Conservation (phyloP, 345 rosid genomes). For the Eutrema yunnanense region DNA sequence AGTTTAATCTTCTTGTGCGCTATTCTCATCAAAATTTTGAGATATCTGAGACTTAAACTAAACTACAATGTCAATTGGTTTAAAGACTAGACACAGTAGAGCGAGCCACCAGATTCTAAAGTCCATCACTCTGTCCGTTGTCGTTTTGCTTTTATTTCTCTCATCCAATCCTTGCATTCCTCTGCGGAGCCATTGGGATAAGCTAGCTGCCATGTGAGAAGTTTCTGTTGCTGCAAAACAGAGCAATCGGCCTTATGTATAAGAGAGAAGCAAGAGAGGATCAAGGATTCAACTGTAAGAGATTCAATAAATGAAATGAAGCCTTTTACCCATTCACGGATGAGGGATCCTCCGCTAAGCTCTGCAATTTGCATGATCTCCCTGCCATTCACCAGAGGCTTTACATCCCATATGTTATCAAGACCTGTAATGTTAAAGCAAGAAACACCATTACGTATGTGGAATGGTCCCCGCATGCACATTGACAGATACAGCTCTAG, state of each 20-base stretch:
- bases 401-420: constrained; percentile 67
- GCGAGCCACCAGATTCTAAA: background rate
- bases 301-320: background rate
- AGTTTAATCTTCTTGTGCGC: background rate
- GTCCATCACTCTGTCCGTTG: constrained; percentile 37
- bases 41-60: background rate
- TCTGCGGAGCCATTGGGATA: constrained; percentile 60
- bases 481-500: background rate
- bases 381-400: constrained; percentile 78
- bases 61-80: background rate
- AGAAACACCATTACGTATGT: background rate
- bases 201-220: constrained; percentile 82
- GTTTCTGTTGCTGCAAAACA: constrained; percentile 64
- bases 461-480: background rate
- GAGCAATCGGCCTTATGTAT: background rate
- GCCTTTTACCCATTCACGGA: constrained; percentile 73
- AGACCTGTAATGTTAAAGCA: constrained; percentile 48
- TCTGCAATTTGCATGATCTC: constrained; percentile 74
- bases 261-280: background rate
- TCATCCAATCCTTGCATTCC: constrained; percentile 94
- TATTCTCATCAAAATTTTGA: background rate
- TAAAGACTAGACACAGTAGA: background rate
- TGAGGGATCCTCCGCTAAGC: constrained; percentile 74
- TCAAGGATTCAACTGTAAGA: background rate
- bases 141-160: constrained; percentile 56